A percentile compares a stretch with the other conserved stretches of the same genome.
phyloP scores from a whole-genome alignment of 208 protist genomes.

The Giardia muris region DNA sequence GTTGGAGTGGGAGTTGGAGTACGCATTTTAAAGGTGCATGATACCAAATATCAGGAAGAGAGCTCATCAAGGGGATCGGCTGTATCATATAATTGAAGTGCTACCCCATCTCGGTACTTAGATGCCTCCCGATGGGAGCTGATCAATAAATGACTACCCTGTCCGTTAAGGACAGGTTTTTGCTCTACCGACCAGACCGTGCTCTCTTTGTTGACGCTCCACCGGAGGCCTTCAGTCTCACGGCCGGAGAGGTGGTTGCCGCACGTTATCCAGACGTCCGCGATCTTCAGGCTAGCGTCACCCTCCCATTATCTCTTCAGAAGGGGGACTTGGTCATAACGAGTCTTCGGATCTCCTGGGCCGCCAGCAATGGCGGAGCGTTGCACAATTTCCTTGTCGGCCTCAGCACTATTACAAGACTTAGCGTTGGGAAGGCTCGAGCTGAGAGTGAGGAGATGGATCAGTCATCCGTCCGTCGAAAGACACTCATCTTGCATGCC shows the following conservation, averaged over 20 bases:
- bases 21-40: no score
- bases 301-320: not conserved
- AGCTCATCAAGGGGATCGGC: no score
- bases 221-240: not conserved
- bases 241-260: not conserved
- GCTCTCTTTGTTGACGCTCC: not conserved
- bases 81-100: no score
- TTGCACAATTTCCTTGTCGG: not conserved
- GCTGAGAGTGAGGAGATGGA: not conserved
- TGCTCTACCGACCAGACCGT: not conserved
- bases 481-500: not conserved
- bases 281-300: not conserved
- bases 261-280: not conserved
- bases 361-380: not conserved
- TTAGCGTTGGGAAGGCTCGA: not conserved
- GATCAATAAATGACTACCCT: no score
- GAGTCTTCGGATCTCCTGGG: not conserved
- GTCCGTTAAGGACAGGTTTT: not conserved
- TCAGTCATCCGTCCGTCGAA: no score
- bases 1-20: no score
- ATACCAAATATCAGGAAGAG: no score
- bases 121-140: no score
- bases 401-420: constrained; percentile 1
- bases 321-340: not conserved
- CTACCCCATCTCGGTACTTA: no score